phyloP scores from a whole-genome alignment of 495 filamentous ascomycete genomes.

The Xylaria scruposa region DNA sequence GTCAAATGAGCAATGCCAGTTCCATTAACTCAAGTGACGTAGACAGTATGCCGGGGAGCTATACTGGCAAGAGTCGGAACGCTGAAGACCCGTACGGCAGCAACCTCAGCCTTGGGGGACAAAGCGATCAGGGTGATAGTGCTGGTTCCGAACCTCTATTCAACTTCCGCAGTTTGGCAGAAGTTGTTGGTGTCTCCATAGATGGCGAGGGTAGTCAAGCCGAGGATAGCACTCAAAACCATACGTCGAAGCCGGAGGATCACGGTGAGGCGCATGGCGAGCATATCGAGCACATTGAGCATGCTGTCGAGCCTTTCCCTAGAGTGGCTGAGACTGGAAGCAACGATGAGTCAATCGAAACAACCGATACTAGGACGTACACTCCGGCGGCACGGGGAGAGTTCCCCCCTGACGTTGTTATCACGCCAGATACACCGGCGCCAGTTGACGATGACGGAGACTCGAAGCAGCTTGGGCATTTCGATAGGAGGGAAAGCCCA shows the following conservation, averaged over 20 bases:
- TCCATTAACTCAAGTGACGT: constrained; percentile 77
- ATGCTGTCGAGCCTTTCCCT: background rate
- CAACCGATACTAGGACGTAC: background rate
- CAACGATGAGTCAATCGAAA: background rate
- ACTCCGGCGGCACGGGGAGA: background rate
- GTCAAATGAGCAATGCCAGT: constrained; percentile 83
- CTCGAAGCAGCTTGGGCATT: constrained; percentile 49
- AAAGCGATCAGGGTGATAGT: constrained; percentile 54
- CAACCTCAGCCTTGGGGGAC: constrained; percentile 47
- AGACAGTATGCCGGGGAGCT: constrained; percentile 67
- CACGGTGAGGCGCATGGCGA: constrained; percentile 33
- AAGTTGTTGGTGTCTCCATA: constrained; percentile 73
- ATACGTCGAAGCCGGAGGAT: constrained; percentile 27
- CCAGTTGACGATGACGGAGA: constrained; percentile 36
- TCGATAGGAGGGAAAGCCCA: constrained; percentile 37
- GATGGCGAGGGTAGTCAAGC: constrained; percentile 40
- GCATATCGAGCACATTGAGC: constrained; percentile 35
- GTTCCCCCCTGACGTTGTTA: constrained; percentile 43
- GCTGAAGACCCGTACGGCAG: constrained; percentile 56
- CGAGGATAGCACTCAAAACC: constrained; percentile 23
- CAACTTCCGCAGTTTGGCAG: constrained; percentile 88
- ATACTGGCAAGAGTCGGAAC: constrained; percentile 40
- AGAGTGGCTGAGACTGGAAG: constrained; percentile 3
- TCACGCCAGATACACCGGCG: constrained; percentile 51
- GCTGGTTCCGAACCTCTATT: constrained; percentile 78